Conservation (phyloP, 331 rosid genomes). For the Erythrophleum ivorense region DNA sequence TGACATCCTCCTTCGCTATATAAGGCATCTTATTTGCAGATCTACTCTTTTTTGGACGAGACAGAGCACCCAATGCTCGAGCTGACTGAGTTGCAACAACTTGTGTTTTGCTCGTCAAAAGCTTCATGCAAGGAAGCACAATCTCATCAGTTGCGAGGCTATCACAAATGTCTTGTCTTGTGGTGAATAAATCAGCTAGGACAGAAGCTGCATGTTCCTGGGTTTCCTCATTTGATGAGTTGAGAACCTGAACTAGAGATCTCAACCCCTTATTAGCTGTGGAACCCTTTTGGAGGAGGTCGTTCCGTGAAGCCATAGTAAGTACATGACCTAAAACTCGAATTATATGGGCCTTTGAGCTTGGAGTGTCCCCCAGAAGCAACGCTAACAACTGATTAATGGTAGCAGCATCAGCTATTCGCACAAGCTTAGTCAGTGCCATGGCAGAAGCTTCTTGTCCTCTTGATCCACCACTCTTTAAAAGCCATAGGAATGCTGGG, state of each 20-base stretch:
- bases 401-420: conserved; percentile 84
- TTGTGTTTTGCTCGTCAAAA: conserved; percentile 83
- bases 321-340: conserved; percentile 90
- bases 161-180: conserved; percentile 92
- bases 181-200: conserved; percentile 86
- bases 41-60: conserved; percentile 75
- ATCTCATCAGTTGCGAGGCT: conserved; percentile 88
- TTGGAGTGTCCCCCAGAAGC: conserved; percentile 84
- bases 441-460: conserved; percentile 92
- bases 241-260: conserved; percentile 88
- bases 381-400: conserved; percentile 86
- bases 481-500: conserved; percentile 90
- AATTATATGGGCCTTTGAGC: conserved; percentile 76
- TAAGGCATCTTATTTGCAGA: conserved; percentile 67
- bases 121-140: conserved; percentile 90
- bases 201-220: conserved; percentile 90
- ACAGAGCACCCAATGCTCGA: conserved; percentile 87
- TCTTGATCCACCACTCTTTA: conserved; percentile 82
- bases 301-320: conserved; percentile 71
- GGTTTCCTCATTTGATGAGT: conserved; percentile 80
- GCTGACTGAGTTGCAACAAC: conserved; percentile 95
- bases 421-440: conserved; percentile 88
- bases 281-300: conserved; percentile 77
- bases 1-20: conserved; percentile 79
- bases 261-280: conserved; percentile 85